A percentile compares a stretch with the other conserved stretches of the same genome.
phyloP scores from a whole-genome alignment of 2,329 filamentous ascomycete species.

The Tothia fuscella region DNA sequence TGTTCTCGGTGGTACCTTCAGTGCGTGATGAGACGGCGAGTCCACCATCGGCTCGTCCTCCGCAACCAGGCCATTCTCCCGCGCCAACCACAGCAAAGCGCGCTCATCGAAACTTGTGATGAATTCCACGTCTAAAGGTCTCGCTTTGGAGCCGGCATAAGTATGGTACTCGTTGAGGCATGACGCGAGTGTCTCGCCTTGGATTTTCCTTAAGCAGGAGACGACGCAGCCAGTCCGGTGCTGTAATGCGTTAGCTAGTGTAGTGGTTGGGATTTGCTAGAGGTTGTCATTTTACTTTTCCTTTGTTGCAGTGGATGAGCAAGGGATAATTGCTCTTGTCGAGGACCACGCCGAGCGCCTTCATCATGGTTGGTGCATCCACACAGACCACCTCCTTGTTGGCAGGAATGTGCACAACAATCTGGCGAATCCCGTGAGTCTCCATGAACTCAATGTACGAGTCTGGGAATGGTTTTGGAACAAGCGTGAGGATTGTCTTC shows the following conservation, averaged over 20 bases:
- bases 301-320: slow-evolving; percentile 86
- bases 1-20: too few species aligned
- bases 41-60: slow-evolving; percentile 3
- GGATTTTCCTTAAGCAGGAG: slow-evolving; percentile 62
- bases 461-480: slow-evolving; percentile 35
- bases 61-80: slow-evolving; percentile 9
- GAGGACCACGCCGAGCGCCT: slow-evolving; percentile 59
- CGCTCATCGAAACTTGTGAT: slow-evolving; percentile 33
- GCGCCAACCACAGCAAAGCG: slow-evolving; percentile 27
- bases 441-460: slow-evolving; percentile 49
- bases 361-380: slow-evolving; percentile 43
- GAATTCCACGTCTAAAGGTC: slow-evolving; percentile 34
- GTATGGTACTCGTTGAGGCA: slow-evolving; percentile 62
- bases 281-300: too few species aligned
- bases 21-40: too few species aligned
- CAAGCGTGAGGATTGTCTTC: slow-evolving; percentile 61
- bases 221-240: slow-evolving; percentile 88
- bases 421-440: slow-evolving; percentile 56
- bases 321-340: slow-evolving; percentile 66
- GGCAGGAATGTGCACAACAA: slow-evolving; percentile 67
- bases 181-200: slow-evolving; percentile 47
- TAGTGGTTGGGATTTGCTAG: slow-evolving; percentile 6
- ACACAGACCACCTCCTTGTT: slow-evolving; percentile 58
- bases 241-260: too few species aligned
- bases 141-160: slow-evolving; percentile 43